A percentile compares a stretch with the other conserved stretches of the same genome.
Evolutionary conservation across 768 basidiomycete species (phyloP).

Genomic region (Paxillus involutus): DNA sequence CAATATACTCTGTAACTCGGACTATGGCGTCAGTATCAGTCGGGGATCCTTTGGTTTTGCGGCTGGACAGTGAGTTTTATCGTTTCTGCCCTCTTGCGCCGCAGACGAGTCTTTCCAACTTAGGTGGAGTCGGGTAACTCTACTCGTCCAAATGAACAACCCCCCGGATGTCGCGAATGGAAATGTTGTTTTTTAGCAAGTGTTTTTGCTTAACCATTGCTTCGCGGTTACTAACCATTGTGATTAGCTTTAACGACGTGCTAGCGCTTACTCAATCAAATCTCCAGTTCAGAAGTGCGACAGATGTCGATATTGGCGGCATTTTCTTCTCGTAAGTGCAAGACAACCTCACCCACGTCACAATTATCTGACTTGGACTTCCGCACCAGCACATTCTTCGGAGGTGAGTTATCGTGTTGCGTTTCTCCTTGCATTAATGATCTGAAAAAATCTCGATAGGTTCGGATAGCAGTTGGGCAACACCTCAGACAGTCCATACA

Average conservation of each 20-base stretch:
- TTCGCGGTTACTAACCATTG: neutral
- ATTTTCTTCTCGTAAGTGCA: slow-evolving; percentile 72
- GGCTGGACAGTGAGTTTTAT: slow-evolving; percentile 55
- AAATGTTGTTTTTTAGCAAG: slow-evolving; percentile 67
- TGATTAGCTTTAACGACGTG: slow-evolving; percentile 63
- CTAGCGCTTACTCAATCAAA: slow-evolving; percentile 58
- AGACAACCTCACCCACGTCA: neutral
- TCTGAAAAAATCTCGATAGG: slow-evolving; percentile 39
- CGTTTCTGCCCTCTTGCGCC: slow-evolving; percentile 1
- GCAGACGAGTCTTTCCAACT: neutral
- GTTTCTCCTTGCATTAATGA: slow-evolving; percentile 9
- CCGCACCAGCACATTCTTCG: slow-evolving; percentile 70
- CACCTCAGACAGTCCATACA: slow-evolving; percentile 62
- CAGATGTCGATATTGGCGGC: slow-evolving; percentile 58
- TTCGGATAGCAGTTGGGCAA: slow-evolving; percentile 69
- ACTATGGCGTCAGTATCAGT: slow-evolving; percentile 75
- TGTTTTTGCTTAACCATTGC: slow-evolving; percentile 1
- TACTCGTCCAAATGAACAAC: slow-evolving; percentile 77
- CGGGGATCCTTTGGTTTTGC: slow-evolving; percentile 65
- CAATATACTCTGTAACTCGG: slow-evolving; percentile 64
- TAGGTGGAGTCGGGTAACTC: slow-evolving; percentile 71
- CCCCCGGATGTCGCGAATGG: slow-evolving; percentile 73
- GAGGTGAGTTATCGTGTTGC: slow-evolving; percentile 42
- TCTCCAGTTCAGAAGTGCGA: slow-evolving; percentile 61
- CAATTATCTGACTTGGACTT: slow-evolving; percentile 1